A percentile compares a stretch with the other conserved stretches of the same genome.
phyloP scores from a whole-genome alignment of 1,284 basidiomycete genomes.

The Rhodotorula sp. region DNA sequence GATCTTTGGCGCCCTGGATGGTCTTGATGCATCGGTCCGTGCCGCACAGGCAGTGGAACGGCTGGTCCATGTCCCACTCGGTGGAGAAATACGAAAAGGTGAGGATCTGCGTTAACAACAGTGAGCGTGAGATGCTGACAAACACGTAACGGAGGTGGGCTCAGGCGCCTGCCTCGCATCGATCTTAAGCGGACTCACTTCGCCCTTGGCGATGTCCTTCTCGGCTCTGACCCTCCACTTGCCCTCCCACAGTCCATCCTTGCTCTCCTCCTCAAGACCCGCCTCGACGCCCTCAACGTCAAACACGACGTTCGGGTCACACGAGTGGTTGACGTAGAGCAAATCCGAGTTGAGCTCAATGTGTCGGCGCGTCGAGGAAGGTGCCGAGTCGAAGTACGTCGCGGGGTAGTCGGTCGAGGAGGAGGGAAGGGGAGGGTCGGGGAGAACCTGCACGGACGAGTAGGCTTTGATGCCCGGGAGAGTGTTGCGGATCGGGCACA shows the following conservation, averaged over 20 bases:
- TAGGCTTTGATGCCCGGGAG: constrained; percentile 35
- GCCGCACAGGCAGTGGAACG: constrained; percentile 61
- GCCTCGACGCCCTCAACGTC: constrained; percentile 50
- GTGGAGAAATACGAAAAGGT: constrained; percentile 67
- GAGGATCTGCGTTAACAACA: constrained; percentile 39
- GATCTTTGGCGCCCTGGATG: constrained; percentile 51
- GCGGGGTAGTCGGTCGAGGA: not conserved
- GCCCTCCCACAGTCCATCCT: constrained; percentile 11
- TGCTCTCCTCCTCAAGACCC: constrained; percentile 12
- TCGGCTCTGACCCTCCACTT: constrained; percentile 49
- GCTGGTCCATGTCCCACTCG: constrained; percentile 68
- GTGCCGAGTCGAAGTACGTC: constrained; percentile 11
- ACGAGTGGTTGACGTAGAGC: constrained; percentile 68
- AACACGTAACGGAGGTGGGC: no score
- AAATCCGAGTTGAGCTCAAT: constrained; percentile 64
- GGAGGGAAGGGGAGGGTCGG: constrained; percentile 32
- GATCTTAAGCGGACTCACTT: constrained; percentile 42
- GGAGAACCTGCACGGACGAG: constrained; percentile 40
- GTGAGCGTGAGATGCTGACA: no score
- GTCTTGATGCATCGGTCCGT: constrained; percentile 50
- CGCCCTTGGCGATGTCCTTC: constrained; percentile 50
- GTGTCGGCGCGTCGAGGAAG: constrained; percentile 47
- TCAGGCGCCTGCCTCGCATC: no score
- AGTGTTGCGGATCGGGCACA: constrained; percentile 35
- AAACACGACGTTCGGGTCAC: constrained; percentile 61